Evolutionary conservation across 306 rosid genomes (phyloP).

Genomic region (Cucurbita pepo): DNA sequence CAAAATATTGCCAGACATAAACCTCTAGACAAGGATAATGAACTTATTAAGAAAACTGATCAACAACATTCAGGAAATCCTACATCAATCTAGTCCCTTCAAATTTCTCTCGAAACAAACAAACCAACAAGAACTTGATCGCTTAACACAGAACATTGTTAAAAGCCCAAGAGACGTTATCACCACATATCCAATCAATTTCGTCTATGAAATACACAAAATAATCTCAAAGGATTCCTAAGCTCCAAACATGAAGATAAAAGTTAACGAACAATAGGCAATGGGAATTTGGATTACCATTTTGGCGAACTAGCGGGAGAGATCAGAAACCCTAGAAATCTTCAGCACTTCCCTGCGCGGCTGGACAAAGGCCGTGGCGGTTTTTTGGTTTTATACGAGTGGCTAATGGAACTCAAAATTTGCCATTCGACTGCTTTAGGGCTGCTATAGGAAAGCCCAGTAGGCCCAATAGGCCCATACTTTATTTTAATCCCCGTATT

Average conservation of each 20-base stretch:
- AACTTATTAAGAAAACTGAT: too few species aligned
- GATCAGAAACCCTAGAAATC: neutral
- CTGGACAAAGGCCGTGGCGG: neutral
- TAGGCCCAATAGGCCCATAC: conserved; percentile 5
- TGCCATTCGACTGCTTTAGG: neutral
- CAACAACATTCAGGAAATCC: neutral
- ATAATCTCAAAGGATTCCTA: too few species aligned
- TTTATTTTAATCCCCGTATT: too few species aligned
- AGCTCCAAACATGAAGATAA: neutral
- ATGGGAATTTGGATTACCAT: neutral
- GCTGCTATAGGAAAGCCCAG: neutral
- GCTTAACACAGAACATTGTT: neutral
- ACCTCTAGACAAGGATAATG: neutral
- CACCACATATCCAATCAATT: neutral
- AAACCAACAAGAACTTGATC: neutral
- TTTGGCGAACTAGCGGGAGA: neutral
- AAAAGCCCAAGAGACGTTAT: neutral
- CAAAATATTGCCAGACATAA: neutral
- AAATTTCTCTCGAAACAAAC: neutral
- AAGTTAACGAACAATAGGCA: neutral
- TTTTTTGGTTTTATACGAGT: neutral
- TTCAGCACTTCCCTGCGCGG: neutral
- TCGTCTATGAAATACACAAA: neutral
- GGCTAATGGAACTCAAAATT: neutral
- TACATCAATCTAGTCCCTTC: neutral